Conservation (phyloP, 2,329 filamentous ascomycete genomes). For the Cladosporium sp. region DNA sequence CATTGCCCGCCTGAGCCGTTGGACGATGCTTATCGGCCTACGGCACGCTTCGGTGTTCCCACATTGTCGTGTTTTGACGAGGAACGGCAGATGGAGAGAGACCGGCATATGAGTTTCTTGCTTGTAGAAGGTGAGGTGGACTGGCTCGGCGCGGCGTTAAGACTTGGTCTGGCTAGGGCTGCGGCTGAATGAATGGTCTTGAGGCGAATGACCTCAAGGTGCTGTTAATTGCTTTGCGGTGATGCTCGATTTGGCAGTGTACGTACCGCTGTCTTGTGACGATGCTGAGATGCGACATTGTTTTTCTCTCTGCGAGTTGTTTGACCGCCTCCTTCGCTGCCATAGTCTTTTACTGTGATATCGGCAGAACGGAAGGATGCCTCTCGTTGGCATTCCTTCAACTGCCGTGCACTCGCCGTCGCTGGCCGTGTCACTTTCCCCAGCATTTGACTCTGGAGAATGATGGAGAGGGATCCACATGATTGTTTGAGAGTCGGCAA, state of each 20-base stretch:
- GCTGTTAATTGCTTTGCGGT: neutral
- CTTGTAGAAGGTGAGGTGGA: neutral
- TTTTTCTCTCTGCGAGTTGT: neutral
- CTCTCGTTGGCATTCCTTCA: neutral
- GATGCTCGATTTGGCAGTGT: neutral
- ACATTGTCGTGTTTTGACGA: neutral
- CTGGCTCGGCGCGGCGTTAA: neutral
- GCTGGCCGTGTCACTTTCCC: constrained; percentile 5
- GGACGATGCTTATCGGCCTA: constrained; percentile 14
- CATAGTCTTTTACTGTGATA: neutral
- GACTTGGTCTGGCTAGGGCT: neutral
- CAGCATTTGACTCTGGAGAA: constrained; percentile 7
- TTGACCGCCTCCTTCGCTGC: no score
- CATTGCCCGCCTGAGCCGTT: neutral
- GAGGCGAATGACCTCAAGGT: neutral
- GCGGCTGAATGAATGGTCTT: neutral
- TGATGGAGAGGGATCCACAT: constrained; percentile 5
- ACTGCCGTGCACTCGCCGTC: constrained; percentile 11
- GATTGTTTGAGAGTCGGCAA: neutral
- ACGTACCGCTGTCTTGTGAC: neutral
- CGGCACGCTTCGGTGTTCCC: constrained; percentile 13
- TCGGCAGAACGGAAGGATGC: neutral
- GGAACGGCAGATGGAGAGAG: constrained; percentile 12
- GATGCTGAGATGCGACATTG: neutral
- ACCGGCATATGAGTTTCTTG: constrained; percentile 2